Conservation (phyloP, 805 yeast species). For the Myxozyma vanderwaltii region DNA sequence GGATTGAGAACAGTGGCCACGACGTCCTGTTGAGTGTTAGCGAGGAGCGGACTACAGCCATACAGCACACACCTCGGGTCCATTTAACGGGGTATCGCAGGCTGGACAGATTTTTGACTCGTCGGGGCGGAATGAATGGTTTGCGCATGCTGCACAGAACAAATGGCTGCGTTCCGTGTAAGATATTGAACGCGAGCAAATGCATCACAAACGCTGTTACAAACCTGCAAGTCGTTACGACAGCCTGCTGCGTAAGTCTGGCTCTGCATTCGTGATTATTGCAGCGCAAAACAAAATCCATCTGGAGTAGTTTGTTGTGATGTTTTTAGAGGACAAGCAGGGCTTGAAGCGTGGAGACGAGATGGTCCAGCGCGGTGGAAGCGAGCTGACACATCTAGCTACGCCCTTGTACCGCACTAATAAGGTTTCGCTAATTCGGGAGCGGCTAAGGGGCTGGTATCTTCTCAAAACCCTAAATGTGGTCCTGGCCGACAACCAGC, state of each 20-base stretch:
- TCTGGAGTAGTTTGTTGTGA: background rate
- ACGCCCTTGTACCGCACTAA: background rate
- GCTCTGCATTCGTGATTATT: conserved; percentile 16
- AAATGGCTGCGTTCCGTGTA: conserved; percentile 10
- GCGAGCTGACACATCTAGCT: no score
- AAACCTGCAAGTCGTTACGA: conserved; percentile 30
- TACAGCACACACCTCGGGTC: conserved; percentile 15
- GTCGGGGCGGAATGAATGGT: background rate
- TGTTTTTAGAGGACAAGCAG: no score
- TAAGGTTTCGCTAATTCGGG: background rate
- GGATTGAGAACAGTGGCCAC: conserved; percentile 15
- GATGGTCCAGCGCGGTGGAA: no score
- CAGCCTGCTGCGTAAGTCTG: conserved; percentile 14
- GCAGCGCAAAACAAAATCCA: conserved; percentile 24
- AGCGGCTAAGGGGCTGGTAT: background rate
- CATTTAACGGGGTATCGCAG: conserved; percentile 18
- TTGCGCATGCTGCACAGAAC: conserved; percentile 20
- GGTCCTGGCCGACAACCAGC: background rate
- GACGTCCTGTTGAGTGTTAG: conserved; percentile 12
- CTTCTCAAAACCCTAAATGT: background rate
- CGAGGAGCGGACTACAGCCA: background rate
- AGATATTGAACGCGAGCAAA: background rate
- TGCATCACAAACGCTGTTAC: no score
- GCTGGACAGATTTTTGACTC: conserved; percentile 15
- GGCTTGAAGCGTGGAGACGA: no score